Evolutionary conservation across 331 rosid species (phyloP), one percentile per base, ranked within the genome.

Genomic region (Acacia concinna): DNA sequence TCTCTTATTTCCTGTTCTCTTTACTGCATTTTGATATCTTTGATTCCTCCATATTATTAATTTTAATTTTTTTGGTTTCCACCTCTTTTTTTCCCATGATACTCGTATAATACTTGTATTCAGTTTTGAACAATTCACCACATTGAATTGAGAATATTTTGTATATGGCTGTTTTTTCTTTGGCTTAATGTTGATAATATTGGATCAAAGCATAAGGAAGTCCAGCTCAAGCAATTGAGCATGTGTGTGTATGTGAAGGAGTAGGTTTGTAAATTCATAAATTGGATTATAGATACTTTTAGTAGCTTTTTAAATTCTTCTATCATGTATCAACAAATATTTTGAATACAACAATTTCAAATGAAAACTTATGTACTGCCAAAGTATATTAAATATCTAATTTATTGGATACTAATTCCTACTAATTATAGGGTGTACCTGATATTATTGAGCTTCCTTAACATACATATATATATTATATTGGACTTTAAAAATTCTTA

Each of bases 251-350:
- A 49, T 18, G 4, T 49, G 46, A 23, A 27, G 47, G 65, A 40
- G 40, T n/a, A n/a, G 38, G 10, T 9, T 60, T 3, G 20, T 1
- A 17, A 51, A 51, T n/a, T 11, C 57, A 4, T 51, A 0, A 51
- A 20, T 18, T 43, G 47, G 57, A 51, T 5, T 20, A 18, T 60
- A 60, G 31, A 47, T 34, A 56, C 82, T 71, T 84, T 65, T 47
- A 2, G 12, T 28, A 35, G 18, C 15, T 47, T 71, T 73, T 37
- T 35, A 40, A 66, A 54, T 49, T 9, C 21, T 35, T 49, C n/a
- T 47, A 67, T 57, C 32, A 47, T 81, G 82, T 65, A 66, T 40
- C 71, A 66, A 3, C 74, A n/a, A 28, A 41, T 65, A 62, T 73
- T 80, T 67, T 81, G 38, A 47, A 57, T 11, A 23, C 28, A 32